phyloP scores from a whole-genome alignment of 306 rosid species.

The Quercus robur region DNA sequence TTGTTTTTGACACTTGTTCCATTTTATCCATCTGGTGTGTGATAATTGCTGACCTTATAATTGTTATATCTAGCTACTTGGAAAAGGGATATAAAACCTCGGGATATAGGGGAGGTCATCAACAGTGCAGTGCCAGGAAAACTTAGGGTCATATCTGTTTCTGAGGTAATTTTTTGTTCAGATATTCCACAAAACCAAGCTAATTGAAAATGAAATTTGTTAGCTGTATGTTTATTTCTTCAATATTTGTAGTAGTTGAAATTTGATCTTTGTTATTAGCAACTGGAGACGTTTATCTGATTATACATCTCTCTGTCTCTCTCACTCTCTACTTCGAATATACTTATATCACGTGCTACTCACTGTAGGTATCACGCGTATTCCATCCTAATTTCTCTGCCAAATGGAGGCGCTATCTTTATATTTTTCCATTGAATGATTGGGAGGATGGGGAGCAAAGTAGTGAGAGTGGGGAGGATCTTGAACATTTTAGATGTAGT shows the following conservation, averaged over 20 bases:
- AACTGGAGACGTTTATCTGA: neutral
- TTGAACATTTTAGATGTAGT: slow-evolving; percentile 19
- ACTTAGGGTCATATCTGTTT: slow-evolving; percentile 61
- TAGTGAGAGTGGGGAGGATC: slow-evolving; percentile 30
- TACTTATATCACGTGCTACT: slow-evolving; percentile 15
- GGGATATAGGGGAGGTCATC: slow-evolving; percentile 72
- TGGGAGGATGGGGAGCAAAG: slow-evolving; percentile 37
- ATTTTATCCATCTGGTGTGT: neutral
- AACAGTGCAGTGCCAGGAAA: slow-evolving; percentile 69
- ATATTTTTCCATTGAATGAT: slow-evolving; percentile 70
- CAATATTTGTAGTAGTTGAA: neutral
- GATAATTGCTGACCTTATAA: slow-evolving; percentile 15
- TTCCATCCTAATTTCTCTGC: slow-evolving; percentile 98
- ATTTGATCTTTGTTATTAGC: neutral
- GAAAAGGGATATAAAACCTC: slow-evolving; percentile 70
- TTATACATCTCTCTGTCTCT: neutral
- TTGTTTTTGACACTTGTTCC: neutral
- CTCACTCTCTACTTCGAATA: neutral
- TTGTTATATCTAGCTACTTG: slow-evolving; percentile 64
- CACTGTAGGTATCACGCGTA: slow-evolving; percentile 72
- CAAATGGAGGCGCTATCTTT: slow-evolving; percentile 89
- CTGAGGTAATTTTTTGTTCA: slow-evolving; percentile 50
- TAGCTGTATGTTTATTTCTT: slow-evolving; percentile 21
- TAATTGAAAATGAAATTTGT: slow-evolving; percentile 4
- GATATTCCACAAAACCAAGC: slow-evolving; percentile 16